Percentiles rank a stretch among this genome's conserved stretches.
phyloP scores from a whole-genome alignment of 2,329 filamentous ascomycete genomes.

The Xylaria sp. region DNA sequence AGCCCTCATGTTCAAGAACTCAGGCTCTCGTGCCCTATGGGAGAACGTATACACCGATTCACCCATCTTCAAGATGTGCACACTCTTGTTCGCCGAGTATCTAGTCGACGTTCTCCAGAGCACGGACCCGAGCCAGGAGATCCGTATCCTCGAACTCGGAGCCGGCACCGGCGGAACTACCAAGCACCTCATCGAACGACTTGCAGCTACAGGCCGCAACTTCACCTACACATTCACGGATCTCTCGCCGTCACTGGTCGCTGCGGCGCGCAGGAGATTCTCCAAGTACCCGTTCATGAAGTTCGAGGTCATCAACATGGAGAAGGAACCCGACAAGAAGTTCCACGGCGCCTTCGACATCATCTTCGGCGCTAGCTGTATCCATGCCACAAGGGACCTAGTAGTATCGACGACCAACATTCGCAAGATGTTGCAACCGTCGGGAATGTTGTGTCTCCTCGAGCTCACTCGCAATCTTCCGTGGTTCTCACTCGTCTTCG shows the following conservation, averaged over 20 bases:
- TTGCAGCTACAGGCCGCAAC: conserved; percentile 41
- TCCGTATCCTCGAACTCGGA: conserved; percentile 21
- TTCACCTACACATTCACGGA: conserved; percentile 57
- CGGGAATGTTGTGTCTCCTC: conserved; percentile 47
- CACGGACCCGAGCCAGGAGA: background rate
- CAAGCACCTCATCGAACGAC: conserved; percentile 43
- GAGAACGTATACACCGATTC: conserved; percentile 49
- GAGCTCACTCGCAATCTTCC: conserved; percentile 48
- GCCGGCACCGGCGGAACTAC: conserved; percentile 42
- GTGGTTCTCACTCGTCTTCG: conserved; percentile 50
- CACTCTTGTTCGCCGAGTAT: conserved; percentile 40
- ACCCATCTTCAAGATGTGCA: conserved; percentile 39
- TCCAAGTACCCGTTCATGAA: conserved; percentile 37
- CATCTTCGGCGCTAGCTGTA: conserved; percentile 51
- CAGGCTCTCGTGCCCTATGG: conserved; percentile 13
- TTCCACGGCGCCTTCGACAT: conserved; percentile 44
- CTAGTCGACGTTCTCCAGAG: conserved; percentile 25
- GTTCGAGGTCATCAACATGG: conserved; percentile 48
- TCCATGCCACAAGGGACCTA: conserved; percentile 51
- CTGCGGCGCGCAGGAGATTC: conserved; percentile 43
- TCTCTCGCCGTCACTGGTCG: conserved; percentile 50
- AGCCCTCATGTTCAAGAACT: conserved; percentile 45
- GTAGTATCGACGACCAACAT: conserved; percentile 42
- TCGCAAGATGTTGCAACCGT: conserved; percentile 43
- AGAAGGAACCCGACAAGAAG: conserved; percentile 40